phyloP scores from a whole-genome alignment of 495 filamentous ascomycete species.

The Penicillium nucicola region DNA sequence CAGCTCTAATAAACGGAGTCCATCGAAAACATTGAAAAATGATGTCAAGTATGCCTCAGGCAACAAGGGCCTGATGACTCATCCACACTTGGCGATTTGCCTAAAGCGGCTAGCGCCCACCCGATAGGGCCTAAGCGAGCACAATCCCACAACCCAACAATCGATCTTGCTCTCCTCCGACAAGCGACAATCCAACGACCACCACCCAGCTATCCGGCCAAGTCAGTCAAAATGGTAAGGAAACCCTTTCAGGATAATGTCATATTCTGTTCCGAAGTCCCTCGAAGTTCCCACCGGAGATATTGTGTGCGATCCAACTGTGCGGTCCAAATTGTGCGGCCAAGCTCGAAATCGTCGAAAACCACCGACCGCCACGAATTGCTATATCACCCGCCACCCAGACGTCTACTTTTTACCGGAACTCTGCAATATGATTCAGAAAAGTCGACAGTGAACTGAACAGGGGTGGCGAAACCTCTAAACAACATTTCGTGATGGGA shows the following conservation, averaged over 20 bases:
- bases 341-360: constrained; percentile 21
- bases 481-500: not conserved
- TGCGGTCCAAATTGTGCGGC: constrained; percentile 17
- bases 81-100: constrained; percentile 15
- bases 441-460: not conserved
- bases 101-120: constrained; percentile 31
- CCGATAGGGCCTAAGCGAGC: constrained; percentile 52
- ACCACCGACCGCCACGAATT: constrained; percentile 9
- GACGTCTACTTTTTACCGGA: not conserved
- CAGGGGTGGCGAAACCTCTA: not conserved
- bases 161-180: constrained; percentile 42
- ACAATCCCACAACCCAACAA: constrained; percentile 47
- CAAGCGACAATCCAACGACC: constrained; percentile 50
- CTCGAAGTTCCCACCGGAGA: constrained; percentile 9
- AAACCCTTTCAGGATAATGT: constrained; percentile 11
- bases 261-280: constrained; percentile 22
- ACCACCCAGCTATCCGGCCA: constrained; percentile 46
- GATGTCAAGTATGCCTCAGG: constrained; percentile 3
- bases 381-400: not conserved
- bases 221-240: constrained; percentile 62
- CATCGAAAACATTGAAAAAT: not conserved
- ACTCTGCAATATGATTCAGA: not conserved
- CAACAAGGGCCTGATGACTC: constrained; percentile 18
- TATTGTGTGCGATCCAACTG: constrained; percentile 11
- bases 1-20: not conserved